phyloP scores from a whole-genome alignment of 306 rosid species.

The Acacia acuminata region DNA sequence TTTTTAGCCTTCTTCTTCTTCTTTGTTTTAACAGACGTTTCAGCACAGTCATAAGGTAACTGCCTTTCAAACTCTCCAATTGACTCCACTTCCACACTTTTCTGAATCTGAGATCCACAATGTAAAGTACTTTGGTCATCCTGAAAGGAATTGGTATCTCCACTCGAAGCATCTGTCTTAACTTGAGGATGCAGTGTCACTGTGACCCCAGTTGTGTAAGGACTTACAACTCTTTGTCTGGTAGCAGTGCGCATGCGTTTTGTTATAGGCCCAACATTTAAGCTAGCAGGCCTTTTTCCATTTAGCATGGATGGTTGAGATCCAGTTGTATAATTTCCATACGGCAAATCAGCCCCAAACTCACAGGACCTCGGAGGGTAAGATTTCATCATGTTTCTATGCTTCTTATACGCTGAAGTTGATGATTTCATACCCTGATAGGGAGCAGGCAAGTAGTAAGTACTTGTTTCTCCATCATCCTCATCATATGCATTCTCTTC shows the following conservation, averaged over 20 bases:
- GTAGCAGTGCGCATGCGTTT: constrained; percentile 90
- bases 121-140: constrained; percentile 91
- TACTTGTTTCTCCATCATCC: constrained; percentile 80
- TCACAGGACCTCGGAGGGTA: constrained; percentile 59
- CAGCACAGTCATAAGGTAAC: constrained; percentile 77
- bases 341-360: constrained; percentile 68
- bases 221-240: constrained; percentile 88
- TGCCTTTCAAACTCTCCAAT: constrained; percentile 79
- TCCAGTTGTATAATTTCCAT: constrained; percentile 56
- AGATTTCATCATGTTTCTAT: constrained; percentile 50
- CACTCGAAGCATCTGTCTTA: constrained; percentile 96
- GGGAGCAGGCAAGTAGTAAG: constrained; percentile 60
- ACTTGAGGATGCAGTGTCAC: constrained; percentile 65
- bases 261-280: constrained; percentile 74
- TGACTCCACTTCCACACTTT: constrained; percentile 92
- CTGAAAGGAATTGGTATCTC: constrained; percentile 95
- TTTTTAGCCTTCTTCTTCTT: constrained; percentile 91
- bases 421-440: constrained; percentile 63
- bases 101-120: constrained; percentile 79
- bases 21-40: constrained; percentile 86
- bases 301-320: constrained; percentile 56
- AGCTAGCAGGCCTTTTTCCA: constrained; percentile 79
- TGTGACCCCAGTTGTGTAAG: constrained; percentile 58
- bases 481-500: constrained; percentile 74
- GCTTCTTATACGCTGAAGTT: constrained; percentile 61